Evolutionary conservation across 768 basidiomycete genomes (phyloP), one percentile per base, ranked within the genome.

Genomic region (Xerocomellus chrysenteron): DNA sequence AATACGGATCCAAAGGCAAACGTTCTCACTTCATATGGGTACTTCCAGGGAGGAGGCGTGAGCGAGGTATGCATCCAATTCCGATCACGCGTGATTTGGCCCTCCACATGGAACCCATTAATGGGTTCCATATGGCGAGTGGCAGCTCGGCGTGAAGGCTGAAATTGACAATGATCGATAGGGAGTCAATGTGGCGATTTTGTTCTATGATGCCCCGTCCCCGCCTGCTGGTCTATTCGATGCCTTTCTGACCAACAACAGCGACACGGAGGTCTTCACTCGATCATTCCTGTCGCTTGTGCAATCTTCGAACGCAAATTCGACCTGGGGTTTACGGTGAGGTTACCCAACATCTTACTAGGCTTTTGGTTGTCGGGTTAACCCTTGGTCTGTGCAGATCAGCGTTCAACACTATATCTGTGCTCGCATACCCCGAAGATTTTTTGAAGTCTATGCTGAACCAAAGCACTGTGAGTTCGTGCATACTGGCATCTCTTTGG

Each of bases 181-280:
- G 56, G 42, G n/a, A 41, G 36, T 62, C 33, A 55, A 57, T 47
- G 64, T 67, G 54, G 67, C 71, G 9, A 51, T 82, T 4, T 50
- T 87, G 24, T 88, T 87, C 68, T 87, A 88, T 60, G 81, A 87
- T 61, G 80, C 60, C 1, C 84, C 70, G 40, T 51, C 56, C 16
- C 62, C 63, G 24, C 70, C 66, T 32, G 32, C 53, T 12, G 66
- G 68, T 26, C 47, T 64, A 5, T 73, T 72, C 36, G 68, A 73
- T 14, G 54, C 37, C 10, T 72, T 85, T 14, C 14, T 70, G 56
- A 63, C 59, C 6, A 41, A 57, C 40, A 44, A 44, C 26, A 54
- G 47, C 21, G 9, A 63, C 28, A 46, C 50, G 3, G 42, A 47
- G 5, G 58, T 66, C 24, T 61, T 61, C 41, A 57, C 66, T 26